Base-by-base conservation (phyloP, 768 basidiomycete species). In the Kwoniella shandongensis region DNA sequence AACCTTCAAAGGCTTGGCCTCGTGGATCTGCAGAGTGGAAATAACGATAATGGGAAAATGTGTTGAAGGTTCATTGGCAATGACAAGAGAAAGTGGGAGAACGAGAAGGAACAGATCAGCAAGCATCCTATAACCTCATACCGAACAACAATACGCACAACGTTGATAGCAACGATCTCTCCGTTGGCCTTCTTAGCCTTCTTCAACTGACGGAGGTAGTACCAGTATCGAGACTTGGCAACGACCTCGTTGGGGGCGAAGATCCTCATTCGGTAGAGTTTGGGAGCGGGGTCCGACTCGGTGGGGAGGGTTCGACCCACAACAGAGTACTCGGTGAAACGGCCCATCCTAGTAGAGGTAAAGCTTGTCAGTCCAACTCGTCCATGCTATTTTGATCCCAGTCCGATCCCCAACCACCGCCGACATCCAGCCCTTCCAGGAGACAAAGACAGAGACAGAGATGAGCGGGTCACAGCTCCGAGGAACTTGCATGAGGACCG, bases 161-260 rank as follows among this genome's bases (percentile, higher is more conserved):
- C 85, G 80, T 96, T 93, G 82, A 98, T 88, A 78, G 89, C 90
- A 78, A 99, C 91, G 80, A 99, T 91, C 83, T 99, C 96, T 76
- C 94, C 94, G 79, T 84, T 90, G 80, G 93, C 94, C 82, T 94
- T 96, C 84, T 98, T 99, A 81, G 94, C 93, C 83, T 98, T 98
- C 80, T 96, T 91, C 70, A 98, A 80, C 80, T 97, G 88, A 79
- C 93, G 86, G 59, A 99, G 82, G 86, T 94, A 99, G 82, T 97
- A 97, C 94, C 96, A 98, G 88, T 96, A 99, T 59, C 94, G 87
- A 48, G 91, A 94, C 83, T 99, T 98, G 72, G 96, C 94, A 73
- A 99, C 91, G 66, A 97, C 92, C 63, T 96, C 91, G 78, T 97
- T 97, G 66, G 91, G 91, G 65, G 96, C 92, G 77, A 98, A 99